Evolutionary conservation across 768 basidiomycete species (phyloP), one percentile per base, ranked within the genome.

Genomic region (Mycena floridula): DNA sequence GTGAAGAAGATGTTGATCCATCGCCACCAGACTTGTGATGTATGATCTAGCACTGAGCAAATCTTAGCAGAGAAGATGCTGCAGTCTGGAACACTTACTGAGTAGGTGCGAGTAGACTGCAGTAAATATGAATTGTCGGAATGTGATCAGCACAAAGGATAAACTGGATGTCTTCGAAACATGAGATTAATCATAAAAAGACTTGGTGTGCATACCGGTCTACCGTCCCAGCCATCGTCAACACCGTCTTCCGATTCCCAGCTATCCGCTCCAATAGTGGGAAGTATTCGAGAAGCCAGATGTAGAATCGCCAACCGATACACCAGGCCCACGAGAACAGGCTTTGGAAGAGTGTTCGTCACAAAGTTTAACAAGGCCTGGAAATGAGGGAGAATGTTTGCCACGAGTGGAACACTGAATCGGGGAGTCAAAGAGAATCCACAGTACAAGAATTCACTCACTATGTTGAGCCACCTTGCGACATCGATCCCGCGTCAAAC

Each of bases 21-120:
- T 49, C 89, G 76, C 85, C 89, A 91, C 89, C 89, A 92, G 40
- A 90, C 79, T 57, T 91, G 89, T n/a, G 87, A 88, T 16, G 89
- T 85, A 56, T 88, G 85, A 54, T 92, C 89, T 43, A 92, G 68
- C 37, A 92, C 89, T 90, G 43, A 37, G 25, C 53, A 37, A 25
- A 23, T 36, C 25, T 42, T 27, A 48, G 12, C 32, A 35, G 23
- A 16, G 5, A 18, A 18, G 32, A 26, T 25, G 16, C 44, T n/a
- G n/a, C 48, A 23, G 13, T 20, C 18, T 15, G 23, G 15, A 37
- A 11, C 40, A 74, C 88, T 57, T 54, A 92, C 89, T 68, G 15
- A 93, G 72, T 4, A 93, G 67, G 59, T 93, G 87, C 0, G 90
- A 89, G 56, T 93, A 93, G 3, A 90, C 88, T 18, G 86, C 86